Percentiles rank a stretch among this genome's conserved stretches.
phyloP scores from a whole-genome alignment of 257 asterid species.

The Plectranthus barbatus region DNA sequence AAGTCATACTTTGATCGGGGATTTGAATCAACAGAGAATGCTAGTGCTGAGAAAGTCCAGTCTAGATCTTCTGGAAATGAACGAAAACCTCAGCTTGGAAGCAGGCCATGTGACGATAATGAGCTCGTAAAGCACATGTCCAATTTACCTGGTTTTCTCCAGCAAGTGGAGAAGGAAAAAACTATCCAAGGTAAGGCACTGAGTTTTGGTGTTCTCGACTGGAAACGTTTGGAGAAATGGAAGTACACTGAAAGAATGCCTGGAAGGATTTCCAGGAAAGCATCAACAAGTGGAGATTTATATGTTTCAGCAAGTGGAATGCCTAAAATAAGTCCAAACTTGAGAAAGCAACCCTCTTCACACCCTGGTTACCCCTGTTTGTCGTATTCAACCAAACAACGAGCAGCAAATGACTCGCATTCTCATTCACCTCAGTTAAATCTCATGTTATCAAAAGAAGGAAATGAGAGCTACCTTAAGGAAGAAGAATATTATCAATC shows the following conservation, averaged over 20 bases:
- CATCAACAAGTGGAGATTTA: slow-evolving; percentile 25
- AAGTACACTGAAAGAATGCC: slow-evolving; percentile 72
- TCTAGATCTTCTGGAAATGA: slow-evolving; percentile 25
- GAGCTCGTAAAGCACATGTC: slow-evolving; percentile 96
- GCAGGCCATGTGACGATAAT: slow-evolving; percentile 33
- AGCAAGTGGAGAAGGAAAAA: slow-evolving; percentile 47
- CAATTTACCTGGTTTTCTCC: slow-evolving; percentile 77
- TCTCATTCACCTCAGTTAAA: slow-evolving; percentile 18
- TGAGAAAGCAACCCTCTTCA: slow-evolving; percentile 26
- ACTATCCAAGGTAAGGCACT: slow-evolving; percentile 72
- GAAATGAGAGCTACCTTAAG: slow-evolving; percentile 9
- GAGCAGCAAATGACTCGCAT: slow-evolving; percentile 17
- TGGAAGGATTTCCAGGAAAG: slow-evolving; percentile 31
- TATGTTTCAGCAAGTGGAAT: slow-evolving; percentile 28
- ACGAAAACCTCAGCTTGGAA: slow-evolving; percentile 20
- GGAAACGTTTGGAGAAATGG: slow-evolving; percentile 85
- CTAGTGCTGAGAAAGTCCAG: slow-evolving; percentile 21
- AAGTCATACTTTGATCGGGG: slow-evolving; percentile 27
- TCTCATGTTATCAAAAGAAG: slow-evolving; percentile 21
- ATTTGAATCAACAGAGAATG: slow-evolving; percentile 20
- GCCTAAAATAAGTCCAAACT: slow-evolving; percentile 26
- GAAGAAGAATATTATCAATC: slow-evolving; percentile 27
- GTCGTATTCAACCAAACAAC: slow-evolving; percentile 19
- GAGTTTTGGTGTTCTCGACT: slow-evolving; percentile 91
- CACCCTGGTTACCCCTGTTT: slow-evolving; percentile 20